Percentiles rank a stretch among this genome's conserved stretches.
phyloP scores from a whole-genome alignment of 75 land plant species.

The Gnetum montanum region DNA sequence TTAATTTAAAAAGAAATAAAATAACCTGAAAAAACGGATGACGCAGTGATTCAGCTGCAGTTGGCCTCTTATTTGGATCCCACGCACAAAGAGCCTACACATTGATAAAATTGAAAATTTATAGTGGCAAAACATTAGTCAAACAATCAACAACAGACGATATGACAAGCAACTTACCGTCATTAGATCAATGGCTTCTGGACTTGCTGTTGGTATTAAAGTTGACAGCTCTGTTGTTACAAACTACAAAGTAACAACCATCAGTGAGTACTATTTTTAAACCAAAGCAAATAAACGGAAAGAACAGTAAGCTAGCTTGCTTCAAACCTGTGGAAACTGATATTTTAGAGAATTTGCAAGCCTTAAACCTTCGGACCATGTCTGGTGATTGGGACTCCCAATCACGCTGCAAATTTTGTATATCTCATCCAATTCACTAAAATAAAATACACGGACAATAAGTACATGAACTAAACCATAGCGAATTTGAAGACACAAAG shows the following conservation, averaged over 20 bases:
- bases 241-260: slow-evolving; percentile 23
- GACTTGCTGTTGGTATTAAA: slow-evolving; percentile 71
- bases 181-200: slow-evolving; percentile 73
- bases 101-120: neutral
- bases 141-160: neutral
- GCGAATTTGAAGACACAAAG: neutral
- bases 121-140: neutral
- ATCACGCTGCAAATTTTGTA: slow-evolving; percentile 81
- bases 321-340: slow-evolving; percentile 68
- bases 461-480: neutral
- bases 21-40: slow-evolving; percentile 94
- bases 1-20: neutral
- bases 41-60: slow-evolving; percentile 76
- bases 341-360: slow-evolving; percentile 71
- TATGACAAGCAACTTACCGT: slow-evolving; percentile 18
- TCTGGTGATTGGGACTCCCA: slow-evolving; percentile 51
- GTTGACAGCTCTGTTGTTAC: slow-evolving; percentile 43
- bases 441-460: slow-evolving; percentile 1
- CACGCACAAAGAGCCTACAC: slow-evolving; percentile 80
- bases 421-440: slow-evolving; percentile 85
- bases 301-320: too few species aligned
- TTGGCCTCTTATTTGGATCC: slow-evolving; percentile 91
- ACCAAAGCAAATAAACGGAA: neutral
- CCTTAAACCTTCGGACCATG: slow-evolving; percentile 72
- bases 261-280: neutral